Conservation (phyloP, 179 eudicot genomes). For the Silene noctiflora region DNA sequence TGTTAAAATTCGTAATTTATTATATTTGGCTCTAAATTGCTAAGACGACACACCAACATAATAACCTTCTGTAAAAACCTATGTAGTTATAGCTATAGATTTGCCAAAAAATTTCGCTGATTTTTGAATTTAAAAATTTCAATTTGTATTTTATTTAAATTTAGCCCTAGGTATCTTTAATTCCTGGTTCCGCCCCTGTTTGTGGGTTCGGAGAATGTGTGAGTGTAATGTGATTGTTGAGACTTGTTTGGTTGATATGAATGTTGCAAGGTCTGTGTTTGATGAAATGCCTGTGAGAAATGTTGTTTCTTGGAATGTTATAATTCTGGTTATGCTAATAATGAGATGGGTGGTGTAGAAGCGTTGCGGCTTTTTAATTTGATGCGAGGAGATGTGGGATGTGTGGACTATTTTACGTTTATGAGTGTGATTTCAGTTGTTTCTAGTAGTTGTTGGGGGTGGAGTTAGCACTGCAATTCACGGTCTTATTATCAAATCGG, state of each 20-base stretch:
- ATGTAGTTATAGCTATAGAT: no score
- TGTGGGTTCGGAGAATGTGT: constrained; percentile 31
- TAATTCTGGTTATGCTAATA: constrained; percentile 39
- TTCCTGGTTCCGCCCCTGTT: not conserved
- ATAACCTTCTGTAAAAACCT: no score
- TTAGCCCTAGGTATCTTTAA: no score
- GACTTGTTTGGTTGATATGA: constrained; percentile 34
- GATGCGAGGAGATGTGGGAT: constrained; percentile 33
- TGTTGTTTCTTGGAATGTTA: constrained; percentile 42
- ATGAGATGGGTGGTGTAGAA: constrained; percentile 28
- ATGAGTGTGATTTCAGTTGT: constrained; percentile 39
- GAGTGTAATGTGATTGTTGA: constrained; percentile 32
- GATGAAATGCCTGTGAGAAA: constrained; percentile 40
- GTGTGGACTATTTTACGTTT: constrained; percentile 35
- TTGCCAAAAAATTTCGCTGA: no score
- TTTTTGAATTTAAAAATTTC: no score
- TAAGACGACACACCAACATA: no score
- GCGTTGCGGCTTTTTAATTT: constrained; percentile 29
- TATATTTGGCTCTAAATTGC: no score
- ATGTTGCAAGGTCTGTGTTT: constrained; percentile 34
- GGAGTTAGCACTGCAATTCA: constrained; percentile 27
- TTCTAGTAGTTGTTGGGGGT: constrained; percentile 9
- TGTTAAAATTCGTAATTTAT: no score
- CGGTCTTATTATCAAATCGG: constrained; percentile 26
- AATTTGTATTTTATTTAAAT: no score